Evolutionary conservation across 129 eudicot genomes (phyloP), one percentile per base, ranked within the genome.

Genomic region (Lactuca saligna): DNA sequence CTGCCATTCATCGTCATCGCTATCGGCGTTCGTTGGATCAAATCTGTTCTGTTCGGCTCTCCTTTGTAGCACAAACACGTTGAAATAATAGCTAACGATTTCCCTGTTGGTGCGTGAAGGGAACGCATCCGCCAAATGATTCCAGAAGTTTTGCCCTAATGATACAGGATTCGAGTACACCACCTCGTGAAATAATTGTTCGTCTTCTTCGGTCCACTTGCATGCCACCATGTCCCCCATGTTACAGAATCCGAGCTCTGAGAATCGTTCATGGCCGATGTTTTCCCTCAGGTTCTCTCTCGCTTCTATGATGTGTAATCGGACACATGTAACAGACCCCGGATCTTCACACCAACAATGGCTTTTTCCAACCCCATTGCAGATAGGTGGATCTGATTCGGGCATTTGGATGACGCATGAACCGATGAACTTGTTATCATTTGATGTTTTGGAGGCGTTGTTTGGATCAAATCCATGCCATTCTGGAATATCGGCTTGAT

Each of bases 401-500:
- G 82, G 79, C 84, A 59, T 73, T 56, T 75, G 72, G 55, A 79
- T 63, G 49, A 87, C 53, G 63, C 80, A 65, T 13, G 59, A 56
- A 14, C 89, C 94, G 5, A 61, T 4, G n/a, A 79, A 66, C 61
- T 63, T 66, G 8, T 29, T 25, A 16, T 68, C 80, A 8, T 9
- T 58, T 2, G 20, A n/a, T 41, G 17, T 32, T 57, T 51, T 1
- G 49, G 51, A 46, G 15, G 51, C 5, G 12, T 3, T 46, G 1
- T 46, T 39, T 7, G 44, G 9, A 7, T 37, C 56, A 65, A 69
- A 49, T 6, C 75, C 54, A 20, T 50, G 12, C 82, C 80, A 80
- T 39, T 76, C 82, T 13, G 95, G 95, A 57, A 87, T 16, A 29
- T 79, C 80, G 10, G 95, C 95, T 78, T 87, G 95, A 65, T 42